A percentile compares a stretch with the other conserved stretches of the same genome.
These are phyloP conservation scores for Lasiosphaeriaceae sp. DNA, from an alignment of 495 filamentous ascomycete species.

Conservation along the genomic window DNA sequence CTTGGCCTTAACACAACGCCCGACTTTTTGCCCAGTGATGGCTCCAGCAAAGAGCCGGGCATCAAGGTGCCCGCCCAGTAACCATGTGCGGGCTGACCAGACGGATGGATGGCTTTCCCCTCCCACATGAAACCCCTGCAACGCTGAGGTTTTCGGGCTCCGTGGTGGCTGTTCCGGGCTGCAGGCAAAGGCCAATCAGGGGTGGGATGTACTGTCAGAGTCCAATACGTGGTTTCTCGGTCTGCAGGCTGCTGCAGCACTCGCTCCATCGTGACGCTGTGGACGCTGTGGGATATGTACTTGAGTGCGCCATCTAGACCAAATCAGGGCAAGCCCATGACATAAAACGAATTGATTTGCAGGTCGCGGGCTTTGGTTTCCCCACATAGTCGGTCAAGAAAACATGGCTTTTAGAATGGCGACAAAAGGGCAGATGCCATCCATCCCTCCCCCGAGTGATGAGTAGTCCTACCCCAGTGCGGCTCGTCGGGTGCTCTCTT, in stretches of 20 bases:
- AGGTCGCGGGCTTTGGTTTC: neutral
- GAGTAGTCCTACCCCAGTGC: too few relatives aligned
- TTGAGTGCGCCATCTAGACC: neutral
- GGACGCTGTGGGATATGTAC: neutral
- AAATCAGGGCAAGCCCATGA: neutral
- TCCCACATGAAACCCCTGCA: too few relatives aligned
- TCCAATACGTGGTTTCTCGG: neutral
- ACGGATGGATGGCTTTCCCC: too few relatives aligned
- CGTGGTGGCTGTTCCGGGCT: neutral
- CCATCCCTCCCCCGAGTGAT: too few relatives aligned
- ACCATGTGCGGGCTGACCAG: too few relatives aligned
- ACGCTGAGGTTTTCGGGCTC: neutral
- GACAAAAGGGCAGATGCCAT: too few relatives aligned
- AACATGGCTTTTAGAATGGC: too few relatives aligned
- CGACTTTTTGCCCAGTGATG: too few relatives aligned
- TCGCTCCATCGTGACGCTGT: neutral
- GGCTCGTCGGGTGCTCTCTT: too few relatives aligned
- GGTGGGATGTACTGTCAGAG: neutral
- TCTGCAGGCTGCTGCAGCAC: conserved; percentile 1
- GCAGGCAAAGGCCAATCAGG: neutral
- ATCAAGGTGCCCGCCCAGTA: too few relatives aligned
- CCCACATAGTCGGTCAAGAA: neutral
- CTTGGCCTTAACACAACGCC: too few relatives aligned
- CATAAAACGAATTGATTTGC: neutral
- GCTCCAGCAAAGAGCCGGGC: too few relatives aligned